Base-by-base conservation (phyloP, 1,284 basidiomycete genomes). In the Puccinia coronata region DNA sequence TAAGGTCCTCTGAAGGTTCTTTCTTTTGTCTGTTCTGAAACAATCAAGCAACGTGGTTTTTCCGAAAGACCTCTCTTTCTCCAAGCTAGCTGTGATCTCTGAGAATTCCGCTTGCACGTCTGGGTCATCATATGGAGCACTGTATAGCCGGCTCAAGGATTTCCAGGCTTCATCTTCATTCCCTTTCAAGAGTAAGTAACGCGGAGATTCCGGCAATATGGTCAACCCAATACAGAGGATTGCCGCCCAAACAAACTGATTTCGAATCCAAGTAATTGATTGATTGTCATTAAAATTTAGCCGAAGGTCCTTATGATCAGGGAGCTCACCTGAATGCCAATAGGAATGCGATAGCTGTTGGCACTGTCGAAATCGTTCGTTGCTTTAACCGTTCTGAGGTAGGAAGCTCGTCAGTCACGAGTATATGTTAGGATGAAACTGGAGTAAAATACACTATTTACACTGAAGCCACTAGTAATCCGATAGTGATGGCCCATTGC, bases 391-490 rank as follows among this genome's bases (percentile, higher is more conserved):
- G 59, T 73, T 47, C 69, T 73, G 70, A 72, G n/a, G n/a, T n/a
- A n/a, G n/a, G n/a, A n/a, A n/a, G n/a, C n/a, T n/a, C n/a, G n/a
- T n/a, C n/a, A n/a, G n/a, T n/a, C n/a, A n/a, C n/a, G n/a, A n/a
- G n/a, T n/a, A n/a, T n/a, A 43, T 85, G 90, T 83, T 87, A 93
- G 88, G 67, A 93, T 95, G 12, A 59, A 28, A 5, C 8, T 9
- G 25, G 55, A 16, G 20, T 9, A 89, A 89, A 87, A 94, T 36
- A 77, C n/a, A n/a, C n/a, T 92, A 88, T 91, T 90, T 87, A 95
- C 89, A 93, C 88, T 78, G 91, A 87, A 49, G 93, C 92, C 82
- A 94, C 88, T 72, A 95, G 89, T 71, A 94, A 87, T 85, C 94
- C 93, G 85, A 95, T 92, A 81, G 93, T 94, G 82, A 87, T 87